These are phyloP conservation scores for Vicia sativa DNA, from an alignment of 306 rosid genomes.

Conservation along the genomic window DNA sequence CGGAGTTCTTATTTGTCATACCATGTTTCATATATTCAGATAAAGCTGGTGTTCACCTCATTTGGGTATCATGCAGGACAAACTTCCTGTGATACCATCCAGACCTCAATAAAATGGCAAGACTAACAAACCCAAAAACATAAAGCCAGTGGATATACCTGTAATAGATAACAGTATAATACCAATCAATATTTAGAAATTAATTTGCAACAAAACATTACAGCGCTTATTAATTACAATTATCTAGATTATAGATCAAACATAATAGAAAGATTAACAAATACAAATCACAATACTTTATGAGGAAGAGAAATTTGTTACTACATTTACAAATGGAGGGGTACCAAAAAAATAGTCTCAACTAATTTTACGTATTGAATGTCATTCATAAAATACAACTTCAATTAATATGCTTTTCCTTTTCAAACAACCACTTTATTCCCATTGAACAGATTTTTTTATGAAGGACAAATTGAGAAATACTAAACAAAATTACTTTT, in stretches of 20 bases:
- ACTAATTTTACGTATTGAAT: background rate
- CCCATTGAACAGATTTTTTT: background rate
- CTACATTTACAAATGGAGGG: background rate
- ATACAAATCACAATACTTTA: constrained; percentile 3
- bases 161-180: constrained; percentile 18
- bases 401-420: background rate
- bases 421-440: background rate
- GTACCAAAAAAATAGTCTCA: background rate
- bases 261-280: constrained; percentile 2
- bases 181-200: constrained; percentile 23
- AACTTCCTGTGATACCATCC: constrained; percentile 33
- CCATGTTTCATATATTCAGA: constrained; percentile 43
- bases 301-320: background rate
- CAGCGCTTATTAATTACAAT: background rate
- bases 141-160: constrained; percentile 35
- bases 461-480: background rate
- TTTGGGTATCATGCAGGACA: constrained; percentile 19
- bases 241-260: background rate
- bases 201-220: constrained; percentile 13
- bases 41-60: constrained; percentile 22
- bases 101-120: constrained; percentile 24
- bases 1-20: constrained; percentile 35
- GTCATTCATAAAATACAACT: background rate
- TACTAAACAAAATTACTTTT: background rate
- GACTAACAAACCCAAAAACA: constrained; percentile 25